Percentiles rank a stretch among this genome's conserved stretches.
Evolutionary conservation across 768 basidiomycete genomes (phyloP).

Genomic region (Kwoniella dendrophila): DNA sequence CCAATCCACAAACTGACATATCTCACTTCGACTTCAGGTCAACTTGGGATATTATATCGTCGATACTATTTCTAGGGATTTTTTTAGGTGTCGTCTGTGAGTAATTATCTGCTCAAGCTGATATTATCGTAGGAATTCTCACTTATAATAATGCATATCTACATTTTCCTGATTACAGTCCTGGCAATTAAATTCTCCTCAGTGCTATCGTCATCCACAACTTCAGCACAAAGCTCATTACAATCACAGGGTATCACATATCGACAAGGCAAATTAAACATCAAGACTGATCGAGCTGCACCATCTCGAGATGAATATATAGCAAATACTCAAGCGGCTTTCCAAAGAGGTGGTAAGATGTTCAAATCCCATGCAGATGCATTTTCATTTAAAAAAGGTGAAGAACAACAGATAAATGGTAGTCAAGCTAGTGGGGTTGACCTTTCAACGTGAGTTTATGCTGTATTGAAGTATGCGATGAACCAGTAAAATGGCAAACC

Average conservation of each 20-base stretch:
- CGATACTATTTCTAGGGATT: slow-evolving; percentile 34
- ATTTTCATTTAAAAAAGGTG: slow-evolving; percentile 26
- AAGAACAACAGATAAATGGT: not conserved
- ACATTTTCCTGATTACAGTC: slow-evolving; percentile 5
- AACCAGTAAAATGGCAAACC: not conserved
- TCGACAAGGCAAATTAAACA: slow-evolving; percentile 27
- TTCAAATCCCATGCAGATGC: slow-evolving; percentile 45
- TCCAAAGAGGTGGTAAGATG: slow-evolving; percentile 41
- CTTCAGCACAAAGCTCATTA: slow-evolving; percentile 22
- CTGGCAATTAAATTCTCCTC: slow-evolving; percentile 24
- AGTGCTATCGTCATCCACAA: slow-evolving; percentile 24
- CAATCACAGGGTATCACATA: slow-evolving; percentile 34
- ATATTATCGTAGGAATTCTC: not conserved
- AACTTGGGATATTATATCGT: slow-evolving; percentile 39
- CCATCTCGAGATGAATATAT: slow-evolving; percentile 45
- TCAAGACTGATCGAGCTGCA: slow-evolving; percentile 39
- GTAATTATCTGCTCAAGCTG: slow-evolving; percentile 11
- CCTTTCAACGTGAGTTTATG: slow-evolving; percentile 1
- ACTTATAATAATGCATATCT: not conserved
- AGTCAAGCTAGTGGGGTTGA: slow-evolving; percentile 10
- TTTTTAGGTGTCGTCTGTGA: slow-evolving; percentile 47
- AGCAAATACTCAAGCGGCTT: slow-evolving; percentile 37
- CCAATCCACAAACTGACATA: not conserved
- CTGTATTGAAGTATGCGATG: not conserved
- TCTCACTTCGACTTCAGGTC: no score